Evolutionary conservation across 345 rosid species (phyloP).

Genomic region (Salix caprea): DNA sequence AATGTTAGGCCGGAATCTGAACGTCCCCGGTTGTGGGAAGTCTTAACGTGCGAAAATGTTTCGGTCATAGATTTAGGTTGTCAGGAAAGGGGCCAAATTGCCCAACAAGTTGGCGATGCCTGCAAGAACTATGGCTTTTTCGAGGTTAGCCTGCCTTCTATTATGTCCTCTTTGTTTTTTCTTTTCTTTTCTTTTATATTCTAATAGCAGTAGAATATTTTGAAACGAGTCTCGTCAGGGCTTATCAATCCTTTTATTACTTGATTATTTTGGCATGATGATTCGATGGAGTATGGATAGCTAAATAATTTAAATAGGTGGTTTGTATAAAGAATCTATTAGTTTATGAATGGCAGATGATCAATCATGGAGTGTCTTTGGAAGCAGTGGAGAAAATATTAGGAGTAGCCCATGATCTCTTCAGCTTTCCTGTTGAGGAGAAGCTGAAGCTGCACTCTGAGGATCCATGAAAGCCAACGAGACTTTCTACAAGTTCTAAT

Average conservation of each 20-base stretch:
- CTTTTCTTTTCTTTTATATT: no score
- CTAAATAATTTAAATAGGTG: no score
- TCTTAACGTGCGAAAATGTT: slow-evolving; percentile 44
- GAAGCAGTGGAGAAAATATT: slow-evolving; percentile 41
- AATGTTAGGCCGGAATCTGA: slow-evolving; percentile 66
- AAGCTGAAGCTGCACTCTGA: slow-evolving; percentile 82
- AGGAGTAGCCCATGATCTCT: slow-evolving; percentile 52
- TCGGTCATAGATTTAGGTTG: slow-evolving; percentile 62
- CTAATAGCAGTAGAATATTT: no score
- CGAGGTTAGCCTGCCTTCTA: slow-evolving; percentile 35
- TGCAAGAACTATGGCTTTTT: slow-evolving; percentile 61
- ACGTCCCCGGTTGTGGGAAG: slow-evolving; percentile 62
- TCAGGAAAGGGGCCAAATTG: slow-evolving; percentile 36
- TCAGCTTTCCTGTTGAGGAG: slow-evolving; percentile 65
- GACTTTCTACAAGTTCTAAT: slow-evolving; percentile 81
- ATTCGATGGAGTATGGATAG: neutral
- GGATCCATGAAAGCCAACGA: slow-evolving; percentile 68
- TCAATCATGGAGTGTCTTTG: slow-evolving; percentile 54
- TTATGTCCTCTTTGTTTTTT: neutral
- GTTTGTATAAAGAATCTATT: neutral
- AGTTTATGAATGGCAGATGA: slow-evolving; percentile 39
- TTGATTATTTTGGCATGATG: neutral
- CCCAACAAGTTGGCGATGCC: slow-evolving; percentile 46
- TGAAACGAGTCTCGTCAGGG: no score
- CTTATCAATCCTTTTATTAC: no score